phyloP scores from a whole-genome alignment of 345 rosid genomes.

The Citrus medica region DNA sequence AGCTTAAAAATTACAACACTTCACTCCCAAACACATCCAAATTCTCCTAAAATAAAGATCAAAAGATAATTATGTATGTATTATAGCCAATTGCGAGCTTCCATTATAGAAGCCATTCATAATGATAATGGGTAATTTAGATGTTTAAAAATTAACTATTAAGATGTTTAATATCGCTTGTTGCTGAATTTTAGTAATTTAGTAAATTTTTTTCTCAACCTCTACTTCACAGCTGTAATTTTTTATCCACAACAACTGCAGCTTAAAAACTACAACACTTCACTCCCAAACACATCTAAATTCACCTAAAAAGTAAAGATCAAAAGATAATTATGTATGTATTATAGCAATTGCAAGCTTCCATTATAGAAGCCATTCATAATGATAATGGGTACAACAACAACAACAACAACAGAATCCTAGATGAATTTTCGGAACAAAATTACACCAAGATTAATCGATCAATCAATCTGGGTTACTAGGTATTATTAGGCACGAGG shows the following conservation, averaged over 20 bases:
- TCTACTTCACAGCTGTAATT: rapidly evolving
- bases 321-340: no score
- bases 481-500: not conserved
- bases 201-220: rapidly evolving
- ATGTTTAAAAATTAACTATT: no score
- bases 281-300: no score
- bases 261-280: no score
- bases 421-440: not conserved
- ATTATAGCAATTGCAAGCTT: not conserved
- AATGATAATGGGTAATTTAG: no score
- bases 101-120: not conserved
- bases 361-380: not conserved
- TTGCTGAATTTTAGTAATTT: no score
- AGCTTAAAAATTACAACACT: no score
- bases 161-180: rapidly evolving
- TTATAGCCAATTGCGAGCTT: not conserved
- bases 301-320: no score
- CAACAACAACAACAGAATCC: not conserved
- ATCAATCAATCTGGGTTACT: not conserved
- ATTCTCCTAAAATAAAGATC: no score
- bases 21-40: no score
- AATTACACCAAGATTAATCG: not conserved
- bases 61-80: no score
- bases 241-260: no score
- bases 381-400: not conserved